Percentiles rank a stretch among this genome's conserved stretches.
Conservation (phyloP, 768 basidiomycete species). For the Psilocybe tampanensis region DNA sequence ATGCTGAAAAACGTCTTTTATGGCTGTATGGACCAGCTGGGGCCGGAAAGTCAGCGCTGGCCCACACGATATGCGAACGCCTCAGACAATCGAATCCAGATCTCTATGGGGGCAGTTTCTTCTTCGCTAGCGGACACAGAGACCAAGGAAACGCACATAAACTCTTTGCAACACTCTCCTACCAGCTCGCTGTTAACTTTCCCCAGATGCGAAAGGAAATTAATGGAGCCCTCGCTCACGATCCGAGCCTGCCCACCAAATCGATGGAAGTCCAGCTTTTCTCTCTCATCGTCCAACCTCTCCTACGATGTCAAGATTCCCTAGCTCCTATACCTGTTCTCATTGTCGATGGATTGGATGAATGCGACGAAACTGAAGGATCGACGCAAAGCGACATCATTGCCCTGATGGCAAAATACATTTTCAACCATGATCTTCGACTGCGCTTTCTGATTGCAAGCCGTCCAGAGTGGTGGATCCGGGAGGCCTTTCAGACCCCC, state of each 20-base stretch:
- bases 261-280: too few species aligned
- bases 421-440: not conserved
- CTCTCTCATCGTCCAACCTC: too few species aligned
- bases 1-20: too few species aligned
- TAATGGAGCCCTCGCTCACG: too few species aligned
- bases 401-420: not conserved
- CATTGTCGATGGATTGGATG: slow-evolving; percentile 3
- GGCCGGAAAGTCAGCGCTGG: slow-evolving; percentile 1
- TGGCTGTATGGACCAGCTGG: slow-evolving; percentile 8
- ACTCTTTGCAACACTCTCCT: too few species aligned
- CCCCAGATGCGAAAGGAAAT: not conserved
- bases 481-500: not conserved
- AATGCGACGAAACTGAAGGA: too few species aligned
- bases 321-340: not conserved
- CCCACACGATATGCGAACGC: not conserved
- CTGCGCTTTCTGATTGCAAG: not conserved
- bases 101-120: not conserved
- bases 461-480: not conserved
- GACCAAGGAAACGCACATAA: too few species aligned
- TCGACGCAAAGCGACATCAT: not conserved
- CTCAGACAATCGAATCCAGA: not conserved
- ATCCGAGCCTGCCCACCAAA: too few species aligned
- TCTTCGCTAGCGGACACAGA: not conserved
- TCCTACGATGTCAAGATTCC: too few species aligned
- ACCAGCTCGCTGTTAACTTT: too few species aligned